Evolutionary conservation across 2,329 filamentous ascomycete genomes (phyloP).

Genomic region (Beauveria caledonica): DNA sequence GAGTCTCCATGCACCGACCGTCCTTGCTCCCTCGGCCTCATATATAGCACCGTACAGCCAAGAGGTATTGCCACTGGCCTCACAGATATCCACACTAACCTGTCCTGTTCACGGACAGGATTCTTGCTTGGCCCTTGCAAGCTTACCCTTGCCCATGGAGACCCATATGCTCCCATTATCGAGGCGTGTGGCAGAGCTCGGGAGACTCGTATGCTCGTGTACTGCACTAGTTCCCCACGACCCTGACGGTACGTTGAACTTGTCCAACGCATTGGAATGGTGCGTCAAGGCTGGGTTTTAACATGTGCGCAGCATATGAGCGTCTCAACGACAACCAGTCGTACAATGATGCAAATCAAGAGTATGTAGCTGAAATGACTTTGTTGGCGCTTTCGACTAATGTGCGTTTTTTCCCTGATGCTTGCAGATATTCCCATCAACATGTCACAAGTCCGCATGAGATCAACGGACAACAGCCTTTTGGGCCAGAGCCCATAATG

Average conservation of each 20-base stretch:
- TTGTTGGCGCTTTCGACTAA: constrained; percentile 1
- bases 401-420: not conserved
- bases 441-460: not conserved
- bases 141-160: not conserved
- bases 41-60: not conserved
- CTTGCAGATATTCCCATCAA: not conserved
- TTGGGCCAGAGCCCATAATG: not conserved
- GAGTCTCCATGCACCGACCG: not conserved
- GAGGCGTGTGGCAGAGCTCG: not conserved
- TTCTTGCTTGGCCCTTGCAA: not conserved
- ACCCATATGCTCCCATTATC: not conserved
- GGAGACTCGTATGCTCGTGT: not conserved
- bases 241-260: not conserved
- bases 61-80: not conserved
- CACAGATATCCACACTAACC: not conserved
- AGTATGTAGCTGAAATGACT: constrained; percentile 9
- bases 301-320: not conserved
- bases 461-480: not conserved
- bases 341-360: not conserved
- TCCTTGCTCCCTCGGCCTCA: not conserved
- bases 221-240: not conserved
- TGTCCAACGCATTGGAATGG: too few relatives aligned
- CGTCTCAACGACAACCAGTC: not conserved
- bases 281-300: not conserved
- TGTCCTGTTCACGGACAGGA: not conserved